Base-by-base conservation (phyloP, 169 alveolate species). In the Plasmodium coatneyi region DNA sequence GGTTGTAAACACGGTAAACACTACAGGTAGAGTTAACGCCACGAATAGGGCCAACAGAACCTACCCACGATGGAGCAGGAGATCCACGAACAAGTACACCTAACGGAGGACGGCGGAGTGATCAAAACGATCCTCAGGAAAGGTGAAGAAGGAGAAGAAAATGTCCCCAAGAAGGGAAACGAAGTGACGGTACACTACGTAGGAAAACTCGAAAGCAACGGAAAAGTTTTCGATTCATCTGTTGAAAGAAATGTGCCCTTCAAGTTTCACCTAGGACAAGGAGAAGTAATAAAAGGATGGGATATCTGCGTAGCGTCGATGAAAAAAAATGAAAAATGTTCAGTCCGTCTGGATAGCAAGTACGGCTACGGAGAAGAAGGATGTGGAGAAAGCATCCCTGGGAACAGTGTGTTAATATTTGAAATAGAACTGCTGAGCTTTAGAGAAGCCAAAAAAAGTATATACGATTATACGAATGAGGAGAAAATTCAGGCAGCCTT, bases 281-380 rank as follows among this genome's bases (percentile, higher is more conserved):
- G 97, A 56, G 96, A 92, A 82, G 96, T 96, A 32, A 95, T 97
- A 54, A 96, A 96, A 90, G 98, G 97, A 30, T 96, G 98, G 97
- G 97, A 95, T 32, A 56, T 95, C 41, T 96, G 97, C 46, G 97
- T 96, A 52, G 96, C 95, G 72, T 95, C 97, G 3, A 96, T 96
- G 97, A 92, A 71, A 78, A 49, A 96, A 32, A 96, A 96, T 60
- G 97, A 95, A 80, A 92, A 95, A 89, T 80, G 96, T 14, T 36
- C 83, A 4, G 82, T 83, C 5, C 94, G 94, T 39, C 71, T 90
- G 46, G 92, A 74, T 30, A 84, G 86, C 43, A 86, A 72, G 46
- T 96, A 96, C 72, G 98, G 98, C n/a, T 96, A 97, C 79, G 98
- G 98, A 39, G 96, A 92, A 56, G 92, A 92, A 30, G 98, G 98